phyloP scores from a whole-genome alignment of 2,329 filamentous ascomycete genomes.

The Paracorniculantispora psalliotae region DNA sequence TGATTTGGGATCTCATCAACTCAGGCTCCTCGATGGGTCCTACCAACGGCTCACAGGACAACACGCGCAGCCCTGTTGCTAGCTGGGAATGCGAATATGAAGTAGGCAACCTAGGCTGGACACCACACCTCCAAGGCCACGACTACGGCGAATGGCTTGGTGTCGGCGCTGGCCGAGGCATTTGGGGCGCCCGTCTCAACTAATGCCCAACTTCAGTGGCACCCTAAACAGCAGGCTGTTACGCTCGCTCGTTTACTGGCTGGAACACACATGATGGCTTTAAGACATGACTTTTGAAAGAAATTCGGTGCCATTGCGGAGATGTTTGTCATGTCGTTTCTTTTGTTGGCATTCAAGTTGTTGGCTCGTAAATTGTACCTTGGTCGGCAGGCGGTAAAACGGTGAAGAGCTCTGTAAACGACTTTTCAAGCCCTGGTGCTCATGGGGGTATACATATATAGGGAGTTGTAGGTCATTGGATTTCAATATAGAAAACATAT shows the following conservation, averaged over 20 bases:
- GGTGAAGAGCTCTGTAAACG: conserved; percentile 1
- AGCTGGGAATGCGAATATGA: conserved; percentile 86
- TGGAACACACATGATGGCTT: not conserved
- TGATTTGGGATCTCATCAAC: conserved; percentile 90
- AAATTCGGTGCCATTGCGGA: not conserved
- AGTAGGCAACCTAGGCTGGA: conserved; percentile 80
- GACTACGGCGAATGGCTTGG: conserved; percentile 81
- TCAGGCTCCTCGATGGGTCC: conserved; percentile 39
- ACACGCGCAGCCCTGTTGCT: conserved; percentile 64
- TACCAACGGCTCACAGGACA: conserved; percentile 46
- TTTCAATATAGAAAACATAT: conserved; percentile 2
- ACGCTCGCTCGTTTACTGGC: not conserved
- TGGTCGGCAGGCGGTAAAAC: conserved; percentile 1
- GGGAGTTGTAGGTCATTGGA: conserved; percentile 12
- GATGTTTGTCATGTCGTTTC: conserved; percentile 5
- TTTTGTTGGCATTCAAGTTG: conserved; percentile 1
- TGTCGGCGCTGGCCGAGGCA: conserved; percentile 71
- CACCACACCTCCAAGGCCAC: conserved; percentile 61
- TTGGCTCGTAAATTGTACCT: not conserved
- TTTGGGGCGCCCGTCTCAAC: conserved; percentile 64
- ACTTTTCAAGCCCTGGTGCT: not conserved
- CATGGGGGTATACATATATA: conserved; percentile 9
- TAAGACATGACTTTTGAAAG: not conserved
- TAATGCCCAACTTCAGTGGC: conserved; percentile 16
- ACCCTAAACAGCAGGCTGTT: not conserved